Evolutionary conservation across 495 filamentous ascomycete species (phyloP), one percentile per base, ranked within the genome.

Genomic region (Penicillium bovifimosum): DNA sequence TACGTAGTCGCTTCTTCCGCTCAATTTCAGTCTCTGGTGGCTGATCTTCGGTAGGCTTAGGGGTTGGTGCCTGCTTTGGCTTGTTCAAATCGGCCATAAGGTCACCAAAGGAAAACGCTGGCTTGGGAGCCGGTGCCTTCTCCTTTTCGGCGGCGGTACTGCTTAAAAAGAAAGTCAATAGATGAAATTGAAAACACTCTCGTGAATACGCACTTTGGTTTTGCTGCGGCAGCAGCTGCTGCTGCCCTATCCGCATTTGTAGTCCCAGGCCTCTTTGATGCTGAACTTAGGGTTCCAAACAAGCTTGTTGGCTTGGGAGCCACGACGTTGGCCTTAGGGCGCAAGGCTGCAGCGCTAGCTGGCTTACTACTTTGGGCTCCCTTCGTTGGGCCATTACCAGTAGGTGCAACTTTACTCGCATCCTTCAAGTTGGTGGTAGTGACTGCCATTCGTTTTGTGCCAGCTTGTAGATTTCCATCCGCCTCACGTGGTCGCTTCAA

Each of bases 1-100:
- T 95, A 29, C 89, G 81, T 4, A 92, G 72, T 18, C 91, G 81
- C 56, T 84, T 88, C 20, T 73, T 66, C 35, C 79, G 84, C 64
- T 95, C 80, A 57, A 91, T 87, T 20, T 83, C 76, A 0, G 89
- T 95, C 71, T 96, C 90, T 0, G 83, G 80, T 0, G 82, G 75
- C 2, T 71, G 65, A 29, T 78, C 69, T 42, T 83, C 76, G 17
- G 71, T 66, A 8, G 77, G 69, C 48, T 84, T 77, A 2, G 69
- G 63, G 3, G 75, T 65, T 20, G 78, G 76, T 11, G 80, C 60
- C 41, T 86, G 80, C 52, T 82, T 83, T 9, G 80, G 78, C 60
- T 86, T 84, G 29, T 76, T 74, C 24, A 92, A 78, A 48, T 82
- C 81, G 6, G 83, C 84, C 73, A 95, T 74, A 11, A 80, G 65